Conservation (phyloP, 805 yeast genomes). For the Ogataea neopini region DNA sequence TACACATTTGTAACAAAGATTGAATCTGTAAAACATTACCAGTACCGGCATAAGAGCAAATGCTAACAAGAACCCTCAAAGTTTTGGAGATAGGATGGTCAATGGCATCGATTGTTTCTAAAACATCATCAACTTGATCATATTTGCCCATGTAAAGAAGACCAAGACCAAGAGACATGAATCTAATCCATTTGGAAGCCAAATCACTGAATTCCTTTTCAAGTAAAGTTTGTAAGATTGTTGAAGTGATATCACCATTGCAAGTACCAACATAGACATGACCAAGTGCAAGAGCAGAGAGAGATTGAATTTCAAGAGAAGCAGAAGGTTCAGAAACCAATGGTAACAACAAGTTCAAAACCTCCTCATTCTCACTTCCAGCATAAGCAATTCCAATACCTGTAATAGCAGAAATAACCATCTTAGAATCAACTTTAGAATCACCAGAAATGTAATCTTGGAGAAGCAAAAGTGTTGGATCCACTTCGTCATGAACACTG, state of each 20-base stretch:
- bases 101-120: constrained; percentile 91
- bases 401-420: constrained; percentile 79
- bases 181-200: constrained; percentile 82
- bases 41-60: constrained; percentile 96
- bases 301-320: constrained; percentile 75
- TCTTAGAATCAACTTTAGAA: constrained; percentile 55
- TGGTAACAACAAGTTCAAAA: constrained; percentile 75
- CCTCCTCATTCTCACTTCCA: constrained; percentile 86
- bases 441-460: constrained; percentile 61
- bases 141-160: constrained; percentile 90
- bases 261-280: constrained; percentile 95
- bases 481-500: constrained; percentile 94
- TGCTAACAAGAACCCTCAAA: constrained; percentile 83
- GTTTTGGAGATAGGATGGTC: constrained; percentile 93
- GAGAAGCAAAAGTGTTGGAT: constrained; percentile 82
- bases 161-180: constrained; percentile 90
- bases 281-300: constrained; percentile 91
- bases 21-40: constrained; percentile 96
- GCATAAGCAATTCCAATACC: constrained; percentile 96
- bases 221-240: constrained; percentile 84
- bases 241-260: constrained; percentile 91
- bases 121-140: constrained; percentile 89
- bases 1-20: constrained; percentile 83
- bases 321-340: constrained; percentile 74
- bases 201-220: constrained; percentile 81